Evolutionary conservation across 805 yeast species (phyloP).

Genomic region (Saccharomycopsis fibuligera): DNA sequence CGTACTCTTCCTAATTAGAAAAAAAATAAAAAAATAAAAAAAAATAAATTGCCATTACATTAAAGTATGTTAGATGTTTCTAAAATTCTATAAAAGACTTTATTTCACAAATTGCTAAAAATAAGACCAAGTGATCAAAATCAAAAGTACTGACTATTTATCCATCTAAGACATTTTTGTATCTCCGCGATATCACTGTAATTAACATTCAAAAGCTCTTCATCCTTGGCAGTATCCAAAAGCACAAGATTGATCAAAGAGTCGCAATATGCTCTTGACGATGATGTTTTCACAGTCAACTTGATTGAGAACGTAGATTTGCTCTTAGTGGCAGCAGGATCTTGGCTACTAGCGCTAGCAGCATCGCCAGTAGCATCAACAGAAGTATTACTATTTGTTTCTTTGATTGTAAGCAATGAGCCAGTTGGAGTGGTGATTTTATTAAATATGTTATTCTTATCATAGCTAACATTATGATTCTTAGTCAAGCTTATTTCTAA

Average conservation of each 20-base stretch:
- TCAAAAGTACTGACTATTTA: neutral
- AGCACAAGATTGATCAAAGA: constrained; percentile 6
- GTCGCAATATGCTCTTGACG: constrained; percentile 10
- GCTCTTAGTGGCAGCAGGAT: too few species aligned
- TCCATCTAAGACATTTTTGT: constrained; percentile 13
- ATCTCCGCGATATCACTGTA: constrained; percentile 16
- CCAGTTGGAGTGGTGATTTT: constrained; percentile 4
- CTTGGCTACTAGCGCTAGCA: too few species aligned
- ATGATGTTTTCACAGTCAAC: constrained; percentile 7
- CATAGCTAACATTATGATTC: neutral
- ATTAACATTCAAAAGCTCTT: constrained; percentile 8
- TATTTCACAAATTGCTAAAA: too few species aligned
- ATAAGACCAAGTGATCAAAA: neutral
- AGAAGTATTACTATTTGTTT: neutral
- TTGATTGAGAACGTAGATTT: neutral
- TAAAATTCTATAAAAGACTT: too few species aligned
- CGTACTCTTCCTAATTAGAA: too few species aligned
- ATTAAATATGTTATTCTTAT: constrained; percentile 1
- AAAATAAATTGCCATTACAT: too few species aligned
- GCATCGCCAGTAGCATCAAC: neutral
- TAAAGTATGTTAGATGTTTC: too few species aligned
- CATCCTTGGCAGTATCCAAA: neutral
- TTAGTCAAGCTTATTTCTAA: neutral
- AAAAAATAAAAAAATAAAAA: too few species aligned
- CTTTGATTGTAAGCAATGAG: neutral